Evolutionary conservation across 139 green algal genomes (phyloP), one percentile per base, ranked within the genome.

Genomic region (Coccomyxa sp.): DNA sequence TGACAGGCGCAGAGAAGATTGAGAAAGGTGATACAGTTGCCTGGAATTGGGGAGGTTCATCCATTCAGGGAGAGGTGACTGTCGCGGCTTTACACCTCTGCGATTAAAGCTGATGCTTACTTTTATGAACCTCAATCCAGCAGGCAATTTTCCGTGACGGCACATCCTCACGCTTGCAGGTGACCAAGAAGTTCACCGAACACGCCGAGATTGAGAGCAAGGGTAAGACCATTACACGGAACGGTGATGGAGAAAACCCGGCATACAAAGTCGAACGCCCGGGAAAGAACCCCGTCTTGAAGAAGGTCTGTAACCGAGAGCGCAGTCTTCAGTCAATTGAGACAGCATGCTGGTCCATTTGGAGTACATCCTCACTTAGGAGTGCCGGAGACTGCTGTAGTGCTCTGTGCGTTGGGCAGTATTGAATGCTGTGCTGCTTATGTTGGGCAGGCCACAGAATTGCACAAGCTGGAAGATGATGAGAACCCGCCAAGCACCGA

Each of bases 181-280:
- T 84, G 0, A 60, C 45, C 9, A 74, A 80, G 15, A 84, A 84
- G 81, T 63, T 60, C 1, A 51, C 78, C 15, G 77, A 84, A 17
- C 80, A 84, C 71, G 66, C 77, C 14, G 74, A 51, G 27, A 84
- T 80, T 31, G 57, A 84, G 57, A 76, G 45, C 71, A 84, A 84
- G 74, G 81, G 81, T 32, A 84, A 84, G 74, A 45, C 68, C 15
- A 84, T 84, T 27, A 84, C 81, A 57, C 68, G 77, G 16, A 80
- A 84, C 57, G 81, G 71, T 28, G 71, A 80, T 16, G 38, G 27
- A 32, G 81, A 60, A n/a, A 84, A 84, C 74, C 32, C 81, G 32
- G 28, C 38, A 38, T 84, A 30, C 31, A 71, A 60, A 60, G 14
- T 59, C 66, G 58, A 83, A 18, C 45, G 58, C 12, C 10, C 60